Conservation (phyloP, 2,329 filamentous ascomycete species). For the Aspergillus arachidicola region DNA sequence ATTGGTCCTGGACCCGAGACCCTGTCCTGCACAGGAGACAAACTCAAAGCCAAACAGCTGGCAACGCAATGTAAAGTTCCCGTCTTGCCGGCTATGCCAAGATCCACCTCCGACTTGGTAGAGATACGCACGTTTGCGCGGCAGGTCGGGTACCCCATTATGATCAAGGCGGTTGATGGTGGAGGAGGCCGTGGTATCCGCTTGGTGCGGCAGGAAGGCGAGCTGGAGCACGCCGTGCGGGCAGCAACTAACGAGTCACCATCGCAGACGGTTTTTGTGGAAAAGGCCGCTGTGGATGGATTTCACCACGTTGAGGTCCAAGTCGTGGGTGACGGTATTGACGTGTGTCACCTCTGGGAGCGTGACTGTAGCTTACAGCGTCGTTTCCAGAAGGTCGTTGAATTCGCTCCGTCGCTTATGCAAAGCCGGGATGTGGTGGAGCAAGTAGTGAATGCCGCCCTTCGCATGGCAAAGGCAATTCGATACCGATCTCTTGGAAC, state of each 20-base stretch:
- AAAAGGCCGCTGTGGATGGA: slow-evolving; percentile 64
- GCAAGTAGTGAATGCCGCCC: slow-evolving; percentile 55
- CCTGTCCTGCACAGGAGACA: slow-evolving; percentile 58
- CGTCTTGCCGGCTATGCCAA: slow-evolving; percentile 51
- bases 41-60: slow-evolving; percentile 56
- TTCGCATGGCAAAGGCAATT: slow-evolving; percentile 48
- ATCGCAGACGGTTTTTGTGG: slow-evolving; percentile 59
- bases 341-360: slow-evolving; percentile 61
- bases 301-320: slow-evolving; percentile 66
- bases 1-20: slow-evolving; percentile 62
- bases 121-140: slow-evolving; percentile 62
- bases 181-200: slow-evolving; percentile 65
- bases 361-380: slow-evolving; percentile 64
- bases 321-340: slow-evolving; percentile 59
- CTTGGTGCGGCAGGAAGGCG: slow-evolving; percentile 48
- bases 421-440: slow-evolving; percentile 50
- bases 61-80: slow-evolving; percentile 57
- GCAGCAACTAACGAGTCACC: slow-evolving; percentile 62
- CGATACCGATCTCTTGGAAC: slow-evolving; percentile 63
- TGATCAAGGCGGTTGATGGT: slow-evolving; percentile 67
- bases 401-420: slow-evolving; percentile 59
- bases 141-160: slow-evolving; percentile 55
- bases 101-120: slow-evolving; percentile 46
- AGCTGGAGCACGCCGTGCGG: slow-evolving; percentile 51
- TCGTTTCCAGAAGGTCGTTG: slow-evolving; percentile 64